Evolutionary conservation across 257 asterid genomes (phyloP).

Genomic region (Echium plantagineum): DNA sequence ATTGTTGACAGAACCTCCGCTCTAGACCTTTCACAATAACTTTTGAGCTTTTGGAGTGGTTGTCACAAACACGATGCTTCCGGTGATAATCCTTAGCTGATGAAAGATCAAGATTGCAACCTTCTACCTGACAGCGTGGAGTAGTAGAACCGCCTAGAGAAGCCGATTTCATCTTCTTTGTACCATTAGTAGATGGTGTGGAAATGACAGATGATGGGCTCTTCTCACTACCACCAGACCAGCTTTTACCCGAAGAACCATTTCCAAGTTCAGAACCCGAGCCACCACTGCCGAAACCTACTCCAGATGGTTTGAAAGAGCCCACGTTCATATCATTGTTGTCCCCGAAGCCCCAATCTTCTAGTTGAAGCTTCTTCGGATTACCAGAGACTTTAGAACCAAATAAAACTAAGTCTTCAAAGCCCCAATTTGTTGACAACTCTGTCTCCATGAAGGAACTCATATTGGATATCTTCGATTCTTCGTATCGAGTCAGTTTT

Average conservation of each 20-base stretch:
- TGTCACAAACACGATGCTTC: conserved; percentile 51
- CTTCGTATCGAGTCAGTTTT: conserved; percentile 15
- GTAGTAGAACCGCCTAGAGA: conserved; percentile 33
- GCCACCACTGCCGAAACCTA: conserved; percentile 39
- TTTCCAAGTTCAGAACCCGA: conserved; percentile 54
- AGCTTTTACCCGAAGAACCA: conserved; percentile 59
- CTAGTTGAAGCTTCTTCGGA: conserved; percentile 49
- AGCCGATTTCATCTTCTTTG: conserved; percentile 25
- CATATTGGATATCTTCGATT: conserved; percentile 10
- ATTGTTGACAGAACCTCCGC: conserved; percentile 71
- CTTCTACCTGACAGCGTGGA: conserved; percentile 72
- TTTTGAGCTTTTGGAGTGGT: conserved; percentile 56
- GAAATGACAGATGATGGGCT: conserved; percentile 10
- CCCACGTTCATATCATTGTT: conserved; percentile 52
- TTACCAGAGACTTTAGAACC: conserved; percentile 46
- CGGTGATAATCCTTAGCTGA: conserved; percentile 63
- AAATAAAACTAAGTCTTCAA: conserved; percentile 41
- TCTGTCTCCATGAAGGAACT: conserved; percentile 50
- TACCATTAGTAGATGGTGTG: conserved; percentile 5
- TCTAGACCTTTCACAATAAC: conserved; percentile 54
- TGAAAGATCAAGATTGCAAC: conserved; percentile 53
- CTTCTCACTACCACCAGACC: background rate
- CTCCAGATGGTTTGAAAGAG: conserved; percentile 50
- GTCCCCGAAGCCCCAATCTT: conserved; percentile 61
- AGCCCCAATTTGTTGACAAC: conserved; percentile 70